Conservation (phyloP, 2,329 filamentous ascomycete genomes). For the Aspergillus sp. region DNA sequence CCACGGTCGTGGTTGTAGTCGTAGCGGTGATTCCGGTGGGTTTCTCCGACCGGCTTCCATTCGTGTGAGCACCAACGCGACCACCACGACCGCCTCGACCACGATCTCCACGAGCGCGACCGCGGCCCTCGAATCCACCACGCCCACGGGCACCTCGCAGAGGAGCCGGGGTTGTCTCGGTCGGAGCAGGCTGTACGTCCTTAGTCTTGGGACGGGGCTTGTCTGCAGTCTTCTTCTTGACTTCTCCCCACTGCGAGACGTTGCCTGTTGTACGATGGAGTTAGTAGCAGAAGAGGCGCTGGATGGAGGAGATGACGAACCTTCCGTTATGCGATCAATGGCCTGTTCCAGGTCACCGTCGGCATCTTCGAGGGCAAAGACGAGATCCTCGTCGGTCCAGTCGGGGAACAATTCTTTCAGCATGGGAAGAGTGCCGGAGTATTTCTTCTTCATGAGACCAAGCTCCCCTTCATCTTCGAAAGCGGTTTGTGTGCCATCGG, state of each 20-base stretch:
- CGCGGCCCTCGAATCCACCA: constrained; percentile 46
- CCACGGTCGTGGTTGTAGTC: constrained; percentile 12
- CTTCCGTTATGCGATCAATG: constrained; percentile 52
- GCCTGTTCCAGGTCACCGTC: constrained; percentile 48
- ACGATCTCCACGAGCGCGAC: constrained; percentile 47
- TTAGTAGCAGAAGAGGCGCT: background rate
- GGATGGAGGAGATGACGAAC: constrained; percentile 24
- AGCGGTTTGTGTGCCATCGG: constrained; percentile 53
- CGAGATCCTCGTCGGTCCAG: constrained; percentile 93
- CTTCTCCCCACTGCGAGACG: constrained; percentile 52
- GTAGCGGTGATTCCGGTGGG: constrained; percentile 15
- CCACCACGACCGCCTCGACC: constrained; percentile 48
- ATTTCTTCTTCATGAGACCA: constrained; percentile 86
- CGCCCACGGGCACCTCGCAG: constrained; percentile 45
- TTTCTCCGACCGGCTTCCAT: constrained; percentile 41
- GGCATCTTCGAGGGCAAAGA: constrained; percentile 84
- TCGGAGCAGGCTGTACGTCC: constrained; percentile 36
- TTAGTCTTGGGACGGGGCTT: constrained; percentile 46
- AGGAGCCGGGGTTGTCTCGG: constrained; percentile 33
- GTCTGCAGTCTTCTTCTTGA: constrained; percentile 51
- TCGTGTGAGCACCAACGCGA: constrained; percentile 40
- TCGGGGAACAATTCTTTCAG: constrained; percentile 92
- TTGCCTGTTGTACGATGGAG: constrained; percentile 35
- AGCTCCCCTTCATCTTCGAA: constrained; percentile 85
- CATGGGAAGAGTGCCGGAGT: constrained; percentile 71